Evolutionary conservation across 1,284 basidiomycete genomes (phyloP).

Genomic region (Coniophora puteana): DNA sequence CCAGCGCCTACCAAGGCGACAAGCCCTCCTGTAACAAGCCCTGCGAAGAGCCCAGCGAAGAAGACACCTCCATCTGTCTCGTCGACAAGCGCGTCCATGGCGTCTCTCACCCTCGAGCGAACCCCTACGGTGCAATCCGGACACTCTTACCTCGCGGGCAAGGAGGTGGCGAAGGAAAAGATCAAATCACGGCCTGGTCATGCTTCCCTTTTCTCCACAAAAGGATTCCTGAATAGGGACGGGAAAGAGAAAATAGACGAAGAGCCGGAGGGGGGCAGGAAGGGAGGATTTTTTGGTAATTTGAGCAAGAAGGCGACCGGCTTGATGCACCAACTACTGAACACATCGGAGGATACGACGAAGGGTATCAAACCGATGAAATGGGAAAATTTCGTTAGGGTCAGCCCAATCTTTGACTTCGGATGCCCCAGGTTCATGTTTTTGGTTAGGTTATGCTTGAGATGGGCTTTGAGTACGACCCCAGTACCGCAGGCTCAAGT

Average conservation of each 20-base stretch:
- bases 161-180: conserved; percentile 52
- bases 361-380: conserved; percentile 59
- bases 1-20: conserved; percentile 10
- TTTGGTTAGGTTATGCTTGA: conserved; percentile 62
- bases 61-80: conserved; percentile 23
- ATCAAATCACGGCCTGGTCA: conserved; percentile 63
- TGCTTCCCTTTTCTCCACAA: conserved; percentile 46
- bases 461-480: conserved; percentile 71
- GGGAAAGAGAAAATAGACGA: conserved; percentile 35
- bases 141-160: conserved; percentile 61
- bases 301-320: conserved; percentile 55
- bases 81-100: conserved; percentile 34
- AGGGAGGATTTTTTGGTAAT: conserved; percentile 50
- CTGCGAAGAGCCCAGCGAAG: conserved; percentile 17
- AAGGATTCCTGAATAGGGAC: conserved; percentile 46
- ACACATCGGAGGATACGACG: conserved; percentile 52
- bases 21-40: conserved; percentile 14
- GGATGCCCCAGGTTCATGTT: conserved; percentile 1
- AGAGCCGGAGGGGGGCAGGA: conserved; percentile 32
- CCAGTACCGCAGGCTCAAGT: conserved; percentile 75
- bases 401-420: conserved; percentile 18
- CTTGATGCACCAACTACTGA: conserved; percentile 63
- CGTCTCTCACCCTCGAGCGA: conserved; percentile 45
- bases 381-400: conserved; percentile 68
- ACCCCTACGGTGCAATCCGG: conserved; percentile 58